A percentile compares a stretch with the other conserved stretches of the same genome.
Conservation (phyloP, 352 stramenopile genomes). For the Blastocystis sp. region DNA sequence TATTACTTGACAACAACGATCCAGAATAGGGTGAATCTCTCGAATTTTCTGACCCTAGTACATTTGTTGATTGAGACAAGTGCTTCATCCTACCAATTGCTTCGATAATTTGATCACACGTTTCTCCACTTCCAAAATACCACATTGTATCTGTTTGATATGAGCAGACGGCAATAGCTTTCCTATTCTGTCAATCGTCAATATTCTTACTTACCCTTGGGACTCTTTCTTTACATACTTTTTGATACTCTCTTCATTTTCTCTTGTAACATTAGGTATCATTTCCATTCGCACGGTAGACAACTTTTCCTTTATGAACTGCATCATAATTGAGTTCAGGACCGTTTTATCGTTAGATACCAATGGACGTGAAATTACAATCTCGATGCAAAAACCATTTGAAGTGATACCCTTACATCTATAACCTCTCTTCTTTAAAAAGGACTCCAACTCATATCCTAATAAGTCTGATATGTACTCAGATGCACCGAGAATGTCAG, state of each 20-base stretch:
- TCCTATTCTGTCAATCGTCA: neutral
- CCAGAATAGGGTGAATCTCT: no score
- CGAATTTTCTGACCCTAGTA: no score
- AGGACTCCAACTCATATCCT: neutral
- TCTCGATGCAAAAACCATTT: constrained; percentile 4
- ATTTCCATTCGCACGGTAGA: neutral
- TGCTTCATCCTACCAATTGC: neutral
- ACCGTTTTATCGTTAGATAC: neutral
- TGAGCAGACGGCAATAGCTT: neutral
- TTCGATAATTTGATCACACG: neutral
- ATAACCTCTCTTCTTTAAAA: neutral
- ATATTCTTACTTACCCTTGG: neutral
- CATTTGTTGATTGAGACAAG: no score
- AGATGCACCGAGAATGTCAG: neutral
- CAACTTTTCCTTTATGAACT: neutral
- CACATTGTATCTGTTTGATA: neutral
- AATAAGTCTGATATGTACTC: neutral
- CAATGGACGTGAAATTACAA: neutral
- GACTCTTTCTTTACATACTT: neutral
- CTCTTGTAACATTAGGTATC: neutral
- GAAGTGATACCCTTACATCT: neutral
- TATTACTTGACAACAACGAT: no score
- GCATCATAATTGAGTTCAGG: neutral
- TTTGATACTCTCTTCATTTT: neutral
- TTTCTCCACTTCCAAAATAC: neutral